Conservation (phyloP, 345 rosid species). For the Linum lewisii region DNA sequence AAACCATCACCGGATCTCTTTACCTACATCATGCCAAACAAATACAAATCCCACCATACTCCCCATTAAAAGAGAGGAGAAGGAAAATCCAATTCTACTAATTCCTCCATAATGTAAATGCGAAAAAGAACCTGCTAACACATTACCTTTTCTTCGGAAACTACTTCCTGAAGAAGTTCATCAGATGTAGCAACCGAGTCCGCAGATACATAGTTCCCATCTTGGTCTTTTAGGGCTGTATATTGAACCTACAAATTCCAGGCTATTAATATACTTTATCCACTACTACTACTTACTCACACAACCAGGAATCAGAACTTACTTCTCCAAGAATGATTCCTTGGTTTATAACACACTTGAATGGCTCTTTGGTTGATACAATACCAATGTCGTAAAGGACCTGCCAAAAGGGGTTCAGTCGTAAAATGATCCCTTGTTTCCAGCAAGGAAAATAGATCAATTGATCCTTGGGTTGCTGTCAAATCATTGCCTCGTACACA, state of each 20-base stretch:
- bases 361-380: conserved; percentile 90
- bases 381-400: conserved; percentile 87
- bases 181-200: conserved; percentile 31
- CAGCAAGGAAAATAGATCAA: too few species aligned
- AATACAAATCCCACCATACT: too few species aligned
- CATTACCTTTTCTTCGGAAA: conserved; percentile 62
- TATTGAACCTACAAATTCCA: conserved; percentile 66
- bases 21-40: conserved; percentile 29
- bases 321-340: conserved; percentile 98
- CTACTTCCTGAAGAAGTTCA: conserved; percentile 48
- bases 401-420: conserved; percentile 26
- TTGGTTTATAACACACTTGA: conserved; percentile 93
- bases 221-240: conserved; percentile 54
- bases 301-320: conserved; percentile 20
- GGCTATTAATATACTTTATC: conserved; percentile 16
- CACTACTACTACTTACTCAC: conserved; percentile 7
- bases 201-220: conserved; percentile 67
- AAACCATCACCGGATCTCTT: conserved; percentile 66
- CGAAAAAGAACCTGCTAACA: neutral
- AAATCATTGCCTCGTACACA: too few species aligned
- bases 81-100: neutral
- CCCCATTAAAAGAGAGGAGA: neutral
- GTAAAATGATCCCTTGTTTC: too few species aligned
- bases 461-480: too few species aligned
- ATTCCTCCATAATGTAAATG: neutral